Evolutionary conservation across 2,329 filamentous ascomycete genomes (phyloP).

Genomic region (Penicillium sp.): DNA sequence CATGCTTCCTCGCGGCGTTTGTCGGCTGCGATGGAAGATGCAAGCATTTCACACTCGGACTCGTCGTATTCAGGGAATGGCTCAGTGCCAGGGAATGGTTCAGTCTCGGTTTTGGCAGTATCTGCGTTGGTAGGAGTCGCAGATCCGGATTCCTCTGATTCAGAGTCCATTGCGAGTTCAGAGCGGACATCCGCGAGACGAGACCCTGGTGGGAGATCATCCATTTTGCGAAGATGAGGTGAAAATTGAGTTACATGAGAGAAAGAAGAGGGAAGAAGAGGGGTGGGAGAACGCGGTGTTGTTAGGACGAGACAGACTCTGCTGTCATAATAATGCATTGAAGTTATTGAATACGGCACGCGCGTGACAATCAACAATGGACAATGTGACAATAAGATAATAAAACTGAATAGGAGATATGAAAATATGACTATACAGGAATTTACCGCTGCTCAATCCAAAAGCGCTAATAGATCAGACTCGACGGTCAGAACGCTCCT

Average conservation of each 20-base stretch:
- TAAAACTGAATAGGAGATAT: not conserved
- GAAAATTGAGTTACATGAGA: not conserved
- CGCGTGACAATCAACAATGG: not conserved
- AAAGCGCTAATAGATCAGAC: slow-evolving; percentile 17
- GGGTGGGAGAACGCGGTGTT: not conserved
- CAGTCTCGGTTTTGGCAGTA: not conserved
- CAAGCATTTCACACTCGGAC: slow-evolving; percentile 1
- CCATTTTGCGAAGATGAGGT: slow-evolving; percentile 2
- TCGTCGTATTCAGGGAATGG: slow-evolving; percentile 30
- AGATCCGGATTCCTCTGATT: slow-evolving; percentile 1
- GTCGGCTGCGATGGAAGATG: slow-evolving; percentile 9
- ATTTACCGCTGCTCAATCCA: slow-evolving; percentile 34
- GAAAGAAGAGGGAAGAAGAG: not conserved
- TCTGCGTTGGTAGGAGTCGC: not conserved
- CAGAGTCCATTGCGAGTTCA: slow-evolving; percentile 10
- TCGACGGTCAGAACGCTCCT: slow-evolving; percentile 18
- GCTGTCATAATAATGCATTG: not conserved
- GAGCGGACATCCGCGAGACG: slow-evolving; percentile 9
- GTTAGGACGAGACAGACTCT: not conserved
- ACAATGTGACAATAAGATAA: not conserved
- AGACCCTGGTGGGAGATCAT: not conserved
- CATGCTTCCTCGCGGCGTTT: slow-evolving; percentile 21
- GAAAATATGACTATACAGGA: slow-evolving; percentile 1
- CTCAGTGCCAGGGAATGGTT: slow-evolving; percentile 28
- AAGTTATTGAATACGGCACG: not conserved